Evolutionary conservation across 78 protist species (phyloP).

Genomic region (Dictyostelium discoideum): DNA sequence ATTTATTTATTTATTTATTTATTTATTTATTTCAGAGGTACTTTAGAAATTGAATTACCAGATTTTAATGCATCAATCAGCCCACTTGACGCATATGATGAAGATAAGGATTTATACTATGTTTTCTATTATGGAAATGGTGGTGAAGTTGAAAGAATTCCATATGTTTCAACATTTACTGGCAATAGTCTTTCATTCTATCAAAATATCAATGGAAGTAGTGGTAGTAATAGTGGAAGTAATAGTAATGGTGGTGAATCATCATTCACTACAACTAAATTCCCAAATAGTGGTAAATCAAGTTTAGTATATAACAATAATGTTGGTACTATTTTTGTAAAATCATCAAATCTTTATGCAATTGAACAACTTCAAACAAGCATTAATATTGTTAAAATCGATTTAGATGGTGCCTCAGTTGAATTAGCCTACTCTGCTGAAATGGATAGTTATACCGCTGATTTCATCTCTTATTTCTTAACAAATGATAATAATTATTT

Average conservation of each 20-base stretch:
- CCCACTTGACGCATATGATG: not conserved
- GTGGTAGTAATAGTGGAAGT: not conserved
- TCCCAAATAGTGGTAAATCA: not conserved
- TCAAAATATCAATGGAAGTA: not conserved
- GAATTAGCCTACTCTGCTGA: not conserved
- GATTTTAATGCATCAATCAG: not conserved
- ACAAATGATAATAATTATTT: not conserved
- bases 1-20: no score
- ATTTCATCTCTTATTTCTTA: not conserved
- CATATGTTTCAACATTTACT: not conserved
- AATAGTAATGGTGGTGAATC: not conserved
- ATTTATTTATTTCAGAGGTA: not conserved
- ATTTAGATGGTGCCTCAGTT: not conserved
- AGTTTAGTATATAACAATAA: not conserved
- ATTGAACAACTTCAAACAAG: not conserved
- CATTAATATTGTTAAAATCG: no score
- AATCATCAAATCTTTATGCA: not conserved
- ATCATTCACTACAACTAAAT: not conserved
- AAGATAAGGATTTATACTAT: not conserved
- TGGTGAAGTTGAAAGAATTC: not conserved
- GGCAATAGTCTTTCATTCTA: not conserved
- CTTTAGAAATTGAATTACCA: not conserved
- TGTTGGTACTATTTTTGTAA: no score
- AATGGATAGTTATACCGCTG: not conserved
- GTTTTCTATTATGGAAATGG: not conserved